phyloP scores from a whole-genome alignment of 129 eudicot genomes.

The Chrysanthemum makinoi region DNA sequence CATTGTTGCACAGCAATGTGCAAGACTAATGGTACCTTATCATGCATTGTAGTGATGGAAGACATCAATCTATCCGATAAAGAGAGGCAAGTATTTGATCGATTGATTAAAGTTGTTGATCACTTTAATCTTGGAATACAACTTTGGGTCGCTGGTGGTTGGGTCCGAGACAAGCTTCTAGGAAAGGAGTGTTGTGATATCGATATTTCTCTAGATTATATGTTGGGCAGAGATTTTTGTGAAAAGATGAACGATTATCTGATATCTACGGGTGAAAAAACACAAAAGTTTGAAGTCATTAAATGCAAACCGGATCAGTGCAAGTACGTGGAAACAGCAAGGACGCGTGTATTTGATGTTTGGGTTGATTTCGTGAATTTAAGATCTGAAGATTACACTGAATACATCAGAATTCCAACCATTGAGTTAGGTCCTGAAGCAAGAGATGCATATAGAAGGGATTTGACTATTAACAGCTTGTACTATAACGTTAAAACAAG shows the following conservation, averaged over 20 bases:
- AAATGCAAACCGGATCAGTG: no score
- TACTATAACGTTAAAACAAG: no score
- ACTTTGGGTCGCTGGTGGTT: conserved; percentile 91
- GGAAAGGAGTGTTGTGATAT: background rate
- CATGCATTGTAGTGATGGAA: conserved; percentile 40
- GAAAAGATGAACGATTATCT: background rate
- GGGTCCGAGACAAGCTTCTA: background rate
- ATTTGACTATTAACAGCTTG: no score
- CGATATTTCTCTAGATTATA: background rate
- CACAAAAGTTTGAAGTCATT: background rate
- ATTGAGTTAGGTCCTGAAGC: conserved; percentile 56
- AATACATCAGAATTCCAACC: no score
- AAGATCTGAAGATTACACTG: no score
- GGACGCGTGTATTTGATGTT: no score
- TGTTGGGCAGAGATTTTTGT: conserved; percentile 51
- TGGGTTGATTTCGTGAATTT: no score
- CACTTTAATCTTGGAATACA: conserved; percentile 64
- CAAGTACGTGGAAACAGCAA: no score
- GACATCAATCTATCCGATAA: conserved; percentile 51
- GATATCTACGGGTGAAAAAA: background rate
- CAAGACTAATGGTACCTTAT: background rate
- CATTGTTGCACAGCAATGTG: conserved; percentile 17
- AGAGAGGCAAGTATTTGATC: conserved; percentile 63
- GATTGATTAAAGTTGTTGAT: conserved; percentile 54
- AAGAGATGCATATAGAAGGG: conserved; percentile 82